Conservation (phyloP, 2,329 filamentous ascomycete genomes). For the Botrytis fabae region DNA sequence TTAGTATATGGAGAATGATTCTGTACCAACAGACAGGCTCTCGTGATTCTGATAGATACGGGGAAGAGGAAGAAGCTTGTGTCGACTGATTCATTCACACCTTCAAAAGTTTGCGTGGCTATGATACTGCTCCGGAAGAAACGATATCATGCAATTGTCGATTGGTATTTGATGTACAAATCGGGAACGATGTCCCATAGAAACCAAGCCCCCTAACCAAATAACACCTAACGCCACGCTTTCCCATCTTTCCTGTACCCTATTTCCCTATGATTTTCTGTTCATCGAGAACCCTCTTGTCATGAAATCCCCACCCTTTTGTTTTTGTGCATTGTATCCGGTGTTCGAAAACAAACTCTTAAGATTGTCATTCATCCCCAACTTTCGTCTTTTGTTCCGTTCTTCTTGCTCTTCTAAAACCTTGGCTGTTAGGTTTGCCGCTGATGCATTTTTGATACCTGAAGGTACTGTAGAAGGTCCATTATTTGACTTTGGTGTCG, state of each 20-base stretch:
- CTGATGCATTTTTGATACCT: constrained; percentile 84
- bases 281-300: constrained; percentile 57
- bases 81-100: background rate
- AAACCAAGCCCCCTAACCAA: background rate
- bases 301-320: constrained; percentile 55
- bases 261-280: constrained; percentile 35
- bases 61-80: background rate
- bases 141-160: background rate
- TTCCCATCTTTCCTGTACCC: background rate
- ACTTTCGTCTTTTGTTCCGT: constrained; percentile 73
- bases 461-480: constrained; percentile 38
- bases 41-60: background rate
- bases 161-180: background rate
- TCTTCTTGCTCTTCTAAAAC: constrained; percentile 86
- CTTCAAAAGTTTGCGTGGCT: background rate
- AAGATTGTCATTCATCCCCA: constrained; percentile 58
- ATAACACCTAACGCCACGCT: background rate
- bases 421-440: constrained; percentile 80
- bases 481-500: constrained; percentile 34
- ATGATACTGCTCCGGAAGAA: background rate
- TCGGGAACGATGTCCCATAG: background rate
- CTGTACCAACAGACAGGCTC: background rate
- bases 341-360: constrained; percentile 54
- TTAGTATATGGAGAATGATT: background rate
- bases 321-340: constrained; percentile 44